Percentiles rank a stretch among this genome's conserved stretches.
These are phyloP conservation scores for Cladophialophora yegresii DNA, from an alignment of 2,329 filamentous ascomycete species.

Conservation along the genomic window DNA sequence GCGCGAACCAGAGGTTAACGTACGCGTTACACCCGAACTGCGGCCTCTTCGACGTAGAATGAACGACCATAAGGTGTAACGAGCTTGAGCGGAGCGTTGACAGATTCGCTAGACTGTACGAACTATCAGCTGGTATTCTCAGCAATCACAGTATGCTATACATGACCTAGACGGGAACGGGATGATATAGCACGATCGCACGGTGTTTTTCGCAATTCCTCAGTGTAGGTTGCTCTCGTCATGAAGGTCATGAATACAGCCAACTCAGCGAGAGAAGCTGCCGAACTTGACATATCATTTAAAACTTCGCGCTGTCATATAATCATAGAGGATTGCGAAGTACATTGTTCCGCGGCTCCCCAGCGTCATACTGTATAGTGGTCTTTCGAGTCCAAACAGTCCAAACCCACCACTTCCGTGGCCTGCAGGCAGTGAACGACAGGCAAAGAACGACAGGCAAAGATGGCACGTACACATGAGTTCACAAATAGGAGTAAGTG, in stretches of 20 bases:
- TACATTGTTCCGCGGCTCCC: neutral
- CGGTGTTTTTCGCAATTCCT: neutral
- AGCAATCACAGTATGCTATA: neutral
- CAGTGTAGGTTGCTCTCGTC: neutral
- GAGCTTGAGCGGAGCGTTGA: neutral
- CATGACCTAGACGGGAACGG: neutral
- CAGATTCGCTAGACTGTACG: neutral
- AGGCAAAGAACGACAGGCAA: too few species aligned
- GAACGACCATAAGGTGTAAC: slow-evolving; percentile 9
- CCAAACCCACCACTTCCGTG: too few species aligned
- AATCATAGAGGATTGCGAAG: neutral
- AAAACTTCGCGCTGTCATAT: neutral
- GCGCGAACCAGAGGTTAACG: slow-evolving; percentile 56
- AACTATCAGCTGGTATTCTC: neutral
- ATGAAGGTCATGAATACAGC: neutral
- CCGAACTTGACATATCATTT: neutral
- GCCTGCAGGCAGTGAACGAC: too few species aligned
- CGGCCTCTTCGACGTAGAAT: slow-evolving; percentile 62
- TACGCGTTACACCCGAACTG: slow-evolving; percentile 96
- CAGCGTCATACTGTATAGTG: neutral
- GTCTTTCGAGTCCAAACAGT: too few species aligned
- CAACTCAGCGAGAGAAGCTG: too few species aligned
- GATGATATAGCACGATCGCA: neutral
- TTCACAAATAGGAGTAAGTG: too few species aligned
- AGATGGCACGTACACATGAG: too few species aligned